Percentiles rank a stretch among this genome's conserved stretches.
phyloP scores from a whole-genome alignment of 1,139 yeast genomes.

The Protomyces pachydermus region DNA sequence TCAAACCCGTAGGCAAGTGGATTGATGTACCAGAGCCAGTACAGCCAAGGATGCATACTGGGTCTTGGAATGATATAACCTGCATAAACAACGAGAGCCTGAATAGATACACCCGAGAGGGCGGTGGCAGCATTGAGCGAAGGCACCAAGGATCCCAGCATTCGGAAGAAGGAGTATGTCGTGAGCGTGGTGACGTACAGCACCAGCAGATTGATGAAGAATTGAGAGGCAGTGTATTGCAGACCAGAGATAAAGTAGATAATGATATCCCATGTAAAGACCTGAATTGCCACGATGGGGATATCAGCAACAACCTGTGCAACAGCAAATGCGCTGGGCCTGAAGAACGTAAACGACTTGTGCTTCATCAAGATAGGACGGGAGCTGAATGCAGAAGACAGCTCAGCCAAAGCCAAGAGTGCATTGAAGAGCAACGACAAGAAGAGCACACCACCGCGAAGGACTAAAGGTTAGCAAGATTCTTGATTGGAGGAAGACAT shows the following conservation, averaged over 20 bases:
- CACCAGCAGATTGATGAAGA: constrained; percentile 60
- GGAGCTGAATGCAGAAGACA: constrained; percentile 64
- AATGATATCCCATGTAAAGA: constrained; percentile 55
- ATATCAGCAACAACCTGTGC: constrained; percentile 64
- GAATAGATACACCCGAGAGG: constrained; percentile 59
- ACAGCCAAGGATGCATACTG: constrained; percentile 59
- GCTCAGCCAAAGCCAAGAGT: constrained; percentile 66
- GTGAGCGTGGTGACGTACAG: constrained; percentile 52
- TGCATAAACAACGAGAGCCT: constrained; percentile 60
- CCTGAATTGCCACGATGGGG: constrained; percentile 55
- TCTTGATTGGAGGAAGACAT: background rate
- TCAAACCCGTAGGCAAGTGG: constrained; percentile 69
- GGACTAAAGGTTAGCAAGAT: constrained; percentile 32
- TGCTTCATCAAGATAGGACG: constrained; percentile 77
- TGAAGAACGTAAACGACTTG: constrained; percentile 65
- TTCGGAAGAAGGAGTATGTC: constrained; percentile 68
- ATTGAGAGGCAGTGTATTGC: constrained; percentile 59
- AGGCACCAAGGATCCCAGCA: constrained; percentile 60
- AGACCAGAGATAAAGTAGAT: constrained; percentile 65
- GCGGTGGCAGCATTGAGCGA: constrained; percentile 65
- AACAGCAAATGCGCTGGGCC: constrained; percentile 70
- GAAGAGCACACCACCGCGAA: constrained; percentile 66
- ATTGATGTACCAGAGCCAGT: constrained; percentile 62
- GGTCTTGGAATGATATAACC: constrained; percentile 69
- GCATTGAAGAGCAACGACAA: constrained; percentile 75